Evolutionary conservation across 306 rosid genomes (phyloP).

Genomic region (Vigna trinervia): DNA sequence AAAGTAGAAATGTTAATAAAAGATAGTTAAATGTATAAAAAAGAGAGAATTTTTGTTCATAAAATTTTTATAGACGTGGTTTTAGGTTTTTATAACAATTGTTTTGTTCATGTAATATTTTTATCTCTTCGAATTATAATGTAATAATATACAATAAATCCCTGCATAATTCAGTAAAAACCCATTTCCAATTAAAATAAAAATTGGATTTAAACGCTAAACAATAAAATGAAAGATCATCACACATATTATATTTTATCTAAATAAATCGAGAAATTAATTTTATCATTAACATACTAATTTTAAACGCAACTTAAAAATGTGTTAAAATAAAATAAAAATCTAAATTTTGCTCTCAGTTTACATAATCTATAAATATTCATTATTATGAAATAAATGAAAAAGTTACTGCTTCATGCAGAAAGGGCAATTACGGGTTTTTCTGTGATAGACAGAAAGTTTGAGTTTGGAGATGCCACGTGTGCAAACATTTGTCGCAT

Average conservation of each 20-base stretch:
- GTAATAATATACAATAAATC: not conserved
- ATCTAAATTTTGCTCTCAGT: no score
- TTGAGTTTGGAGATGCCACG: slow-evolving; percentile 48
- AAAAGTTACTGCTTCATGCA: not conserved
- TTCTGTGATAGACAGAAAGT: not conserved
- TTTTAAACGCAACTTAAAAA: not conserved
- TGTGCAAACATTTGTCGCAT: slow-evolving; percentile 30
- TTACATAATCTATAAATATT: not conserved
- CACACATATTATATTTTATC: not conserved
- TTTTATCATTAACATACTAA: not conserved
- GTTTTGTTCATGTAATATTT: no score
- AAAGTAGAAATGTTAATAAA: no score
- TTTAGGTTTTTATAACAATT: no score
- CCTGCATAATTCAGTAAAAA: not conserved
- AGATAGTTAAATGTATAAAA: no score
- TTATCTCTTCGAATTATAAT: no score
- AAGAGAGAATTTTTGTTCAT: no score
- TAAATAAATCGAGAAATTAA: not conserved
- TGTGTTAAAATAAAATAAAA: no score
- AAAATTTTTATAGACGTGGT: no score
- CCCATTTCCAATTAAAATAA: not conserved
- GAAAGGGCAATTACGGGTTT: slow-evolving; percentile 44
- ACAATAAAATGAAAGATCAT: not conserved
- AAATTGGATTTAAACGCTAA: not conserved
- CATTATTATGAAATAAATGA: not conserved